Evolutionary conservation across 345 rosid genomes (phyloP).

Genomic region (Toxicodendron radicans): DNA sequence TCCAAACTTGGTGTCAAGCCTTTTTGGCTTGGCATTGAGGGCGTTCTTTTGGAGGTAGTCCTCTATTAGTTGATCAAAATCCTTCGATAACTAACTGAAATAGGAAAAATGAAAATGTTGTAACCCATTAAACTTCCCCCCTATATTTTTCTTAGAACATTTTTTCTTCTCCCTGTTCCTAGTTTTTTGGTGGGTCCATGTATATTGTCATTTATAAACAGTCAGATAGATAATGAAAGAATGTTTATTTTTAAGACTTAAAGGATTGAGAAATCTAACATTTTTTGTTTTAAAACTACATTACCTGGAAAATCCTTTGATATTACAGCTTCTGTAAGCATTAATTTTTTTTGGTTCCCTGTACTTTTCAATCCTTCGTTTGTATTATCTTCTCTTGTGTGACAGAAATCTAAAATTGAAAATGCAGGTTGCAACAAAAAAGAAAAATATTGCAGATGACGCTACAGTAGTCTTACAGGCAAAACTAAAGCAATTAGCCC

Average conservation of each 20-base stretch:
- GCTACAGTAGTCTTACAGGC: slow-evolving; percentile 70
- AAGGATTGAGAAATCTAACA: neutral
- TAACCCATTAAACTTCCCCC: neutral
- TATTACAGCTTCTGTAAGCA: neutral
- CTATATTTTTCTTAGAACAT: neutral
- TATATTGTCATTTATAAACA: neutral
- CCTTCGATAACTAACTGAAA: neutral
- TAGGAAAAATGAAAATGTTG: neutral
- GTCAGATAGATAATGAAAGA: neutral
- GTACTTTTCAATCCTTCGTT: neutral
- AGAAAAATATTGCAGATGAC: slow-evolving; percentile 87
- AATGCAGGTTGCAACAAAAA: slow-evolving; percentile 82
- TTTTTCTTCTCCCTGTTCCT: neutral
- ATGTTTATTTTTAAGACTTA: neutral
- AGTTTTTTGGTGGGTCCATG: neutral
- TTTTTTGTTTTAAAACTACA: neutral
- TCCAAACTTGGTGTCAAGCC: neutral
- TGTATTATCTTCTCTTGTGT: neutral
- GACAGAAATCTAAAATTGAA: slow-evolving; percentile 11
- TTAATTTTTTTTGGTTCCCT: neutral
- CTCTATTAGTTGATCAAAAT: neutral
- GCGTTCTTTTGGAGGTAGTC: neutral
- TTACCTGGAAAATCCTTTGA: neutral
- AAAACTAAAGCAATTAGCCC: slow-evolving; percentile 63
- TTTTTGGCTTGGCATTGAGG: neutral